Evolutionary conservation across 495 filamentous ascomycete species (phyloP).

Genomic region (Podospora comata): DNA sequence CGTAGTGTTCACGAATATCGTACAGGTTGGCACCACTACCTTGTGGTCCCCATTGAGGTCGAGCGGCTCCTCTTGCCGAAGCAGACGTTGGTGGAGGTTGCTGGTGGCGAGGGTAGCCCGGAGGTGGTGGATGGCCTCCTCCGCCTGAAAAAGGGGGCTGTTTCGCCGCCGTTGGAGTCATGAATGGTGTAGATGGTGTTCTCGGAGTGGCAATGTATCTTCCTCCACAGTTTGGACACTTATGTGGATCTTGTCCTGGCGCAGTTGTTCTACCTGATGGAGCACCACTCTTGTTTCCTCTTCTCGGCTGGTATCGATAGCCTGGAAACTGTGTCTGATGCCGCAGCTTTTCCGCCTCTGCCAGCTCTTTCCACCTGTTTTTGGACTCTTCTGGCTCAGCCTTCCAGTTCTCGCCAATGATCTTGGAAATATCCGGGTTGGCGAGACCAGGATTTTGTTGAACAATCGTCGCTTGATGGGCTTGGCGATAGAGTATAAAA

Average conservation of each 20-base stretch:
- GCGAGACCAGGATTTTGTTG: conserved; percentile 81
- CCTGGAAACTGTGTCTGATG: conserved; percentile 89
- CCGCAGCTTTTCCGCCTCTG: conserved; percentile 90
- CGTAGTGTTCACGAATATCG: conserved; percentile 40
- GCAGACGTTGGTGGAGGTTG: background rate
- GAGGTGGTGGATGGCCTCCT: conserved; percentile 25
- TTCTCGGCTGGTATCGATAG: conserved; percentile 90
- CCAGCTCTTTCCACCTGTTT: conserved; percentile 81
- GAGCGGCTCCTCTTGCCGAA: conserved; percentile 8
- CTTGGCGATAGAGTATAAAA: conserved; percentile 96
- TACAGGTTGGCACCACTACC: conserved; percentile 9
- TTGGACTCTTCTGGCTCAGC: conserved; percentile 71
- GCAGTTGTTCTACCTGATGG: conserved; percentile 31
- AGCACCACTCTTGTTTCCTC: conserved; percentile 51
- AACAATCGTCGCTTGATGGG: conserved; percentile 80
- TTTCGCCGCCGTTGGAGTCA: conserved; percentile 31
- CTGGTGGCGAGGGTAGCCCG: conserved; percentile 14
- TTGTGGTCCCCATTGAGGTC: conserved; percentile 13
- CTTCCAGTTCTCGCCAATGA: conserved; percentile 92
- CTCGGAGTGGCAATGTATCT: conserved; percentile 57
- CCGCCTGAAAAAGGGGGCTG: conserved; percentile 33
- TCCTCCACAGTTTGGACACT: conserved; percentile 62
- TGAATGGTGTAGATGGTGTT: conserved; percentile 52
- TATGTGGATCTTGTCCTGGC: conserved; percentile 43
- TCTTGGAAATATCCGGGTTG: conserved; percentile 97